Conservation (phyloP, 1,284 basidiomycete genomes). For the Cutaneotrichosporon sp. region DNA sequence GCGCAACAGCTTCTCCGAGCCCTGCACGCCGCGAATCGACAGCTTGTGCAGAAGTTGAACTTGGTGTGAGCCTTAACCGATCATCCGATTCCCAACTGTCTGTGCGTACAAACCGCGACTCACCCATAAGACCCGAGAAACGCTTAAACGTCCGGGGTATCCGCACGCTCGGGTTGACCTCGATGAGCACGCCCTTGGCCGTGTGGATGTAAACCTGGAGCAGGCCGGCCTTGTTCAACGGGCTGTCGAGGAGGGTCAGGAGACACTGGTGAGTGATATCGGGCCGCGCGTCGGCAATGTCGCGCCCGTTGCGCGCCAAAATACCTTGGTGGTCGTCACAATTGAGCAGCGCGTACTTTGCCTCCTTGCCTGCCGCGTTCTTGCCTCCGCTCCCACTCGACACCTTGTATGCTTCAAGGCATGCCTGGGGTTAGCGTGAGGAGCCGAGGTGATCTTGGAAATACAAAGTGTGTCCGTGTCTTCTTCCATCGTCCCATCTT, state of each 20-base stretch:
- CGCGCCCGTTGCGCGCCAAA: slow-evolving; percentile 92
- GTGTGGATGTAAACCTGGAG: slow-evolving; percentile 99
- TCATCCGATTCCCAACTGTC: neutral
- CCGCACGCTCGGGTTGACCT: slow-evolving; percentile 95
- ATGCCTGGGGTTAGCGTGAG: slow-evolving; percentile 63
- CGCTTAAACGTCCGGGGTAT: slow-evolving; percentile 99
- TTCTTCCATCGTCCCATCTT: neutral
- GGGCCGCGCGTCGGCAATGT: slow-evolving; percentile 96
- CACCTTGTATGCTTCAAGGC: slow-evolving; percentile 91
- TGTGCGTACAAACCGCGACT: slow-evolving; percentile 38
- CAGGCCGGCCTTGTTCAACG: slow-evolving; percentile 93
- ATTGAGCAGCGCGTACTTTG: slow-evolving; percentile 95
- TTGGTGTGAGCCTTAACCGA: slow-evolving; percentile 45
- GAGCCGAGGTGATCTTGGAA: too few relatives aligned
- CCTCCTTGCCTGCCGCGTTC: slow-evolving; percentile 63
- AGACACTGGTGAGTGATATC: slow-evolving; percentile 99
- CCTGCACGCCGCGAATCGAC: slow-evolving; percentile 91
- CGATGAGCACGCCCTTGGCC: slow-evolving; percentile 92
- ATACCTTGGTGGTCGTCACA: slow-evolving; percentile 99
- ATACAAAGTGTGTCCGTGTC: too few relatives aligned
- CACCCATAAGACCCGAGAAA: slow-evolving; percentile 97
- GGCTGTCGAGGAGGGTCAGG: slow-evolving; percentile 93
- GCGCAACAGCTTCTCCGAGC: slow-evolving; percentile 92
- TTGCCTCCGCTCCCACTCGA: slow-evolving; percentile 59
- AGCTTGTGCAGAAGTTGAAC: slow-evolving; percentile 97